phyloP scores from a whole-genome alignment of 805 yeast species.

The Candida sithepensis region DNA sequence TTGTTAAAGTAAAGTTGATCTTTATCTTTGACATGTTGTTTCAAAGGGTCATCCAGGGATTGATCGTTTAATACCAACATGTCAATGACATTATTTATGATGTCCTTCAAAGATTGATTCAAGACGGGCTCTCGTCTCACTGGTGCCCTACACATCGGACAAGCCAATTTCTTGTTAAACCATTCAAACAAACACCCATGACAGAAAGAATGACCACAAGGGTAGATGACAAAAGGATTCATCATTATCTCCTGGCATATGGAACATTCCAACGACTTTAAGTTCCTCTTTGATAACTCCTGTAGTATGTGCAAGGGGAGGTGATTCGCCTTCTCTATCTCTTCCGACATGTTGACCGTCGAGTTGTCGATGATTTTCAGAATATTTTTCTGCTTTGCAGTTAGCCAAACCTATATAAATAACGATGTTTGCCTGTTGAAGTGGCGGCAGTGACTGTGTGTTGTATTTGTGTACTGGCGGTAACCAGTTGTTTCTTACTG shows the following conservation, averaged over 20 bases:
- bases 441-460: too few species aligned
- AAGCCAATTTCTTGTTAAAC: slow-evolving; percentile 54
- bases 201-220: slow-evolving; percentile 76
- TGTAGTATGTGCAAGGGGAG: slow-evolving; percentile 16
- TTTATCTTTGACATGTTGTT: slow-evolving; percentile 27
- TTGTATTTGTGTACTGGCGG: too few species aligned
- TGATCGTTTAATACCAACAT: slow-evolving; percentile 31
- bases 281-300: slow-evolving; percentile 13
- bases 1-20: slow-evolving; percentile 40
- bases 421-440: too few species aligned
- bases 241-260: slow-evolving; percentile 69
- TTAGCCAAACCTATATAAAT: too few species aligned
- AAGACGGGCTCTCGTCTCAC: slow-evolving; percentile 48
- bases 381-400: too few species aligned
- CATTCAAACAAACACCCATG: slow-evolving; percentile 62
- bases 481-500: too few species aligned
- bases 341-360: background rate
- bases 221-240: slow-evolving; percentile 52
- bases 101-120: slow-evolving; percentile 49
- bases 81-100: slow-evolving; percentile 39
- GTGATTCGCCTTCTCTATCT: background rate
- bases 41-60: slow-evolving; percentile 14
- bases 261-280: slow-evolving; percentile 45
- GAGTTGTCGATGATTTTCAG: background rate
- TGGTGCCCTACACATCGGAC: slow-evolving; percentile 63